These are phyloP conservation scores for Candida railenensis DNA, from an alignment of 805 yeast genomes.

Conservation along the genomic window DNA sequence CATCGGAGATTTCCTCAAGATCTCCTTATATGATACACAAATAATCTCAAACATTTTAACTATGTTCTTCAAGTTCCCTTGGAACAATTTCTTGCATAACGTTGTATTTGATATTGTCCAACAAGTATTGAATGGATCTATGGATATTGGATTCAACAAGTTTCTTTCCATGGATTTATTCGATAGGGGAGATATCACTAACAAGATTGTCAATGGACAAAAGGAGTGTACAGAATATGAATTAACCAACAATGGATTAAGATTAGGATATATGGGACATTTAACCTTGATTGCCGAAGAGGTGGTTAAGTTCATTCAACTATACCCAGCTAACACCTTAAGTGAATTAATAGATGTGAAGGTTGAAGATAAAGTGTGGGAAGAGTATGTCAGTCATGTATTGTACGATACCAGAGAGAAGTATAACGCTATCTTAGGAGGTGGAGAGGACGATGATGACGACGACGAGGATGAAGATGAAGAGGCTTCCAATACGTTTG, in stretches of 20 bases:
- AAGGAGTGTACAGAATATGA: constrained; percentile 64
- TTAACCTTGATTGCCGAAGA: constrained; percentile 92
- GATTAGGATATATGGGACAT: constrained; percentile 97
- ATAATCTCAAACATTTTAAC: constrained; percentile 39
- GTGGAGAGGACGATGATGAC: constrained; percentile 53
- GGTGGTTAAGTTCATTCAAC: constrained; percentile 79
- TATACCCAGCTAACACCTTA: constrained; percentile 34
- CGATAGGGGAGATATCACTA: constrained; percentile 43
- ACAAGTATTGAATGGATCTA: constrained; percentile 46
- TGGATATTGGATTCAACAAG: constrained; percentile 50
- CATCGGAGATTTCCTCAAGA: constrained; percentile 43
- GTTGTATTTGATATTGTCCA: constrained; percentile 49
- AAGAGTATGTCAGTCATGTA: constrained; percentile 75
- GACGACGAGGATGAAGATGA: constrained; percentile 30
- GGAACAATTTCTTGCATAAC: constrained; percentile 48
- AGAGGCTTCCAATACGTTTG: constrained; percentile 25
- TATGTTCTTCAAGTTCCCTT: constrained; percentile 46
- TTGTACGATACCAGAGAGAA: constrained; percentile 88
- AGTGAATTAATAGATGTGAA: constrained; percentile 37
- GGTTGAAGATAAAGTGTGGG: constrained; percentile 59
- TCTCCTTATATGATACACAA: constrained; percentile 42
- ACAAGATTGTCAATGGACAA: constrained; percentile 45
- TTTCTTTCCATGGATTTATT: constrained; percentile 58
- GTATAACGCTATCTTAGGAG: constrained; percentile 91
- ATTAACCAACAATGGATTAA: constrained; percentile 48